phyloP scores from a whole-genome alignment of 495 filamentous ascomycete species.

The Friedmanniomyces simplex region DNA sequence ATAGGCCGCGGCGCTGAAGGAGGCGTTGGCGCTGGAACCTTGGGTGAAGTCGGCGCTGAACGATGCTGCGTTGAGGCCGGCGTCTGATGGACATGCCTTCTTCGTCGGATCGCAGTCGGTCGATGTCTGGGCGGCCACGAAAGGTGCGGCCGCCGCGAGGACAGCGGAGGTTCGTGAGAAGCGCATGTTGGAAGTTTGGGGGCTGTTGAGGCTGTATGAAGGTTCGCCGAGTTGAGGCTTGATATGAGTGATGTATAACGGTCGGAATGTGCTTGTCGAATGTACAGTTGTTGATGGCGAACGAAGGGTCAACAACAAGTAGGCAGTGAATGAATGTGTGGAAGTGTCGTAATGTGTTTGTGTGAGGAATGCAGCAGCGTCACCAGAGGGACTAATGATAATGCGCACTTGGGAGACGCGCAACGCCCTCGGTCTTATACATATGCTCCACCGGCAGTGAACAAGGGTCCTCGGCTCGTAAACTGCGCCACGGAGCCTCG shows the following conservation, averaged over 20 bases:
- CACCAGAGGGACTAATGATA: background rate
- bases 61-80: conserved; percentile 47
- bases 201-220: background rate
- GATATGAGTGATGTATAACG: background rate
- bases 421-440: background rate
- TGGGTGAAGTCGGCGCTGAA: conserved; percentile 58
- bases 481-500: background rate
- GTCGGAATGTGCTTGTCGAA: background rate
- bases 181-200: conserved; percentile 20
- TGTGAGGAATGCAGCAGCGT: background rate
- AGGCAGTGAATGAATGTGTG: background rate
- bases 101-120: conserved; percentile 61
- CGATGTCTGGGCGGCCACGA: conserved; percentile 46
- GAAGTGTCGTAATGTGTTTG: conserved; percentile 3
- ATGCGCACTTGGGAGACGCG: background rate
- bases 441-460: background rate
- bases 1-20: conserved; percentile 54
- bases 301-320: background rate
- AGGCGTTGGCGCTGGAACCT: conserved; percentile 39
- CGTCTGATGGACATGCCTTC: conserved; percentile 50
- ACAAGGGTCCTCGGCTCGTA: background rate
- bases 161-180: conserved; percentile 7
- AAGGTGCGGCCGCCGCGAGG: conserved; percentile 15
- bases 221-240: background rate
- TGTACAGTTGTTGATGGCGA: background rate